Conservation (phyloP, 805 yeast species). For the Isabelozyma rhagii region DNA sequence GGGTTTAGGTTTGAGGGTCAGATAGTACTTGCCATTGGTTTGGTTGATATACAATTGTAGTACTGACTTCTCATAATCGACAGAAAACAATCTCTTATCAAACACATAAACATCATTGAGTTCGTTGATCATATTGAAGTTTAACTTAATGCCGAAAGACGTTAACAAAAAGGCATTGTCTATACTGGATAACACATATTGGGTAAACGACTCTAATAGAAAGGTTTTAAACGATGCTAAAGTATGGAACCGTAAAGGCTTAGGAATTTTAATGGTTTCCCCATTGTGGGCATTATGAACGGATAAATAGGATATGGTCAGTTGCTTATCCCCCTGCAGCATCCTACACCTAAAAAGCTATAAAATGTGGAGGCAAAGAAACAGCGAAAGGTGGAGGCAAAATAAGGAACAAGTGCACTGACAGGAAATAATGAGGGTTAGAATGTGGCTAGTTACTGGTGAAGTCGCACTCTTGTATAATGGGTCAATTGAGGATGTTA, state of each 20-base stretch:
- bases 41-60: conserved; percentile 7
- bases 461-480: no score
- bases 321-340: not conserved
- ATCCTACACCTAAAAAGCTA: conserved; percentile 1
- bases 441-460: no score
- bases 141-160: conserved; percentile 63
- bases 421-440: not conserved
- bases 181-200: conserved; percentile 13
- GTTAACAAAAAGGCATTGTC: conserved; percentile 52
- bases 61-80: conserved; percentile 8
- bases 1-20: not conserved
- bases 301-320: conserved; percentile 16
- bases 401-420: not conserved
- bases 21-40: conserved; percentile 3
- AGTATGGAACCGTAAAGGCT: conserved; percentile 40
- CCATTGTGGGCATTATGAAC: conserved; percentile 42
- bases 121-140: conserved; percentile 50
- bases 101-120: conserved; percentile 56
- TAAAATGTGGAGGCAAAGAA: not conserved
- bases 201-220: conserved; percentile 24
- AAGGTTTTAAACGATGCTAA: conserved; percentile 27
- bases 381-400: not conserved
- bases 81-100: conserved; percentile 57
- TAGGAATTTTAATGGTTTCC: conserved; percentile 26
- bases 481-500: no score